Conservation (phyloP, 805 yeast species). For the Debaryomyces maramus region DNA sequence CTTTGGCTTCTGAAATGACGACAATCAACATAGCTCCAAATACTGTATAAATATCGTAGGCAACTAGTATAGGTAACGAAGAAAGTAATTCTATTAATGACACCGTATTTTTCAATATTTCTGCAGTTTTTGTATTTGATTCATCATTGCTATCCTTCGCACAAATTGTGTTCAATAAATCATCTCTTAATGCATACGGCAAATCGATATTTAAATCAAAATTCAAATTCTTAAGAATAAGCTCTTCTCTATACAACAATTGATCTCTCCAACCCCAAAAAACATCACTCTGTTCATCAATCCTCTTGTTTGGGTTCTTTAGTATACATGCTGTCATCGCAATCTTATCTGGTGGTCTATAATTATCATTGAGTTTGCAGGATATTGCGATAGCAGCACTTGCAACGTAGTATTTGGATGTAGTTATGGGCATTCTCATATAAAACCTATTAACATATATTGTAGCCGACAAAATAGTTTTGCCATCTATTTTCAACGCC, state of each 20-base stretch:
- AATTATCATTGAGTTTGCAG: slow-evolving; percentile 42
- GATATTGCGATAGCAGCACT: slow-evolving; percentile 45
- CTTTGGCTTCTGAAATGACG: slow-evolving; percentile 20
- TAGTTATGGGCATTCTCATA: slow-evolving; percentile 43
- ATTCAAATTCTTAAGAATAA: slow-evolving; percentile 37
- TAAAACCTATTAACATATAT: slow-evolving; percentile 39
- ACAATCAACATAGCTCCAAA: slow-evolving; percentile 31
- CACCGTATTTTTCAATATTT: slow-evolving; percentile 26
- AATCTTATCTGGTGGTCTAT: slow-evolving; percentile 44
- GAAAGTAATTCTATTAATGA: slow-evolving; percentile 39
- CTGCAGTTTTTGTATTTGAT: slow-evolving; percentile 12
- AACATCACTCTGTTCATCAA: slow-evolving; percentile 40
- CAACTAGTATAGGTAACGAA: slow-evolving; percentile 37
- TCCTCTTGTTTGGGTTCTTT: slow-evolving; percentile 30
- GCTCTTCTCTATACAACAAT: slow-evolving; percentile 42
- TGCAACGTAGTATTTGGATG: slow-evolving; percentile 45
- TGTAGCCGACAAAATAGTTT: slow-evolving; percentile 44
- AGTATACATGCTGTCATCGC: slow-evolving; percentile 38
- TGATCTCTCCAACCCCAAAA: slow-evolving; percentile 50
- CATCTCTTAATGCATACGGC: slow-evolving; percentile 37
- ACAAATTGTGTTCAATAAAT: slow-evolving; percentile 10
- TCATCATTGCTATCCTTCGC: slow-evolving; percentile 5
- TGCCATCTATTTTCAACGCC: slow-evolving; percentile 37
- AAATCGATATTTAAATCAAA: slow-evolving; percentile 41
- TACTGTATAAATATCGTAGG: slow-evolving; percentile 32